Evolutionary conservation across 192 early-diverging fungal genomes (phyloP).

Genomic region (Lobosporangium transversale): DNA sequence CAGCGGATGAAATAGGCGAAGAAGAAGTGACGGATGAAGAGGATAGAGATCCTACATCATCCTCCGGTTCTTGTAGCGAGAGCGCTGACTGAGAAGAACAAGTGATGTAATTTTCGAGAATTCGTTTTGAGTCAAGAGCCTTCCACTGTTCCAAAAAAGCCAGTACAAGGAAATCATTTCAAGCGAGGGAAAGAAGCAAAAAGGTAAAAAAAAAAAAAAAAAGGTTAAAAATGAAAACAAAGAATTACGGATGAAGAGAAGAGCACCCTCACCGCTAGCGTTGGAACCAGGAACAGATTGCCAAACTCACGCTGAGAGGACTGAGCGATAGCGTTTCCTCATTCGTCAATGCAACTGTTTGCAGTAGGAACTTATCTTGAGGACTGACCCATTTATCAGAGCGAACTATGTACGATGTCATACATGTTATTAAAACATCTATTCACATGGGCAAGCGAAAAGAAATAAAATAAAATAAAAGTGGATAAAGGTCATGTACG

Average conservation of each 20-base stretch:
- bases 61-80: slow-evolving; percentile 21
- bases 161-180: background rate
- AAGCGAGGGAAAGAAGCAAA: background rate
- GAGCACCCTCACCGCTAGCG: too few species aligned
- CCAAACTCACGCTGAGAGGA: slow-evolving; percentile 13
- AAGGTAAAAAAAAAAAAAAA: background rate
- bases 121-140: slow-evolving; percentile 13
- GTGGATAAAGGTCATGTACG: background rate
- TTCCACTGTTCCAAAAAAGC: slow-evolving; percentile 39
- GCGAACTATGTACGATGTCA: slow-evolving; percentile 30
- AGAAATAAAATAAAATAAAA: background rate
- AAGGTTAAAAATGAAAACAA: too few species aligned
- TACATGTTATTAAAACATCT: background rate
- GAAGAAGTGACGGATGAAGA: slow-evolving; percentile 21
- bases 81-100: slow-evolving; percentile 24
- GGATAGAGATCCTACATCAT: slow-evolving; percentile 13
- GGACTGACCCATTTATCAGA: slow-evolving; percentile 52
- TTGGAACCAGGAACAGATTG: too few species aligned
- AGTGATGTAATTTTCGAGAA: slow-evolving; percentile 19
- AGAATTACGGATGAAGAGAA: too few species aligned
- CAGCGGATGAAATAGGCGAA: background rate
- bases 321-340: slow-evolving; percentile 19
- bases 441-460: background rate
- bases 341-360: slow-evolving; percentile 29
- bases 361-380: slow-evolving; percentile 53